phyloP scores from a whole-genome alignment of 2,329 filamentous ascomycete genomes.

The Scortechinia acanthostroma region DNA sequence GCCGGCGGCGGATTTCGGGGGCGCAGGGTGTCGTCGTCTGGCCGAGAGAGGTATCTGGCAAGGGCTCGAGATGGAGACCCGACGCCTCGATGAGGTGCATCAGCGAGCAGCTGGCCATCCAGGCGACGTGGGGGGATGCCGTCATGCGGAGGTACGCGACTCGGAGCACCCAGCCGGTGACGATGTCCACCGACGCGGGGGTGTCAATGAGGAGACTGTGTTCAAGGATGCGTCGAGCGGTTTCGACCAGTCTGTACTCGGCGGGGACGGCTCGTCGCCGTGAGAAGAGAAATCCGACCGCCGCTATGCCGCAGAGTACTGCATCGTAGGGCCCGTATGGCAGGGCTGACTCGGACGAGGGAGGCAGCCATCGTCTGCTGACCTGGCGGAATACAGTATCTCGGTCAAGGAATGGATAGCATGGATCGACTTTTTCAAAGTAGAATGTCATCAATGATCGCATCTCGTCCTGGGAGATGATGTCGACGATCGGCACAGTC shows the following conservation, averaged over 20 bases:
- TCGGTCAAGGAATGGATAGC: slow-evolving; percentile 26
- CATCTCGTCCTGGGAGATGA: slow-evolving; percentile 31
- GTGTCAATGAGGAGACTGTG: slow-evolving; percentile 16
- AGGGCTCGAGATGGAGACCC: slow-evolving; percentile 31
- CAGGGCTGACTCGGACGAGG: slow-evolving; percentile 5
- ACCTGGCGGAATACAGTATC: slow-evolving; percentile 8
- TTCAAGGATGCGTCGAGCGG: slow-evolving; percentile 35
- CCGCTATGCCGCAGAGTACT: slow-evolving; percentile 32
- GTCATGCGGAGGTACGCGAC: slow-evolving; percentile 43
- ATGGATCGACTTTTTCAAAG: slow-evolving; percentile 31
- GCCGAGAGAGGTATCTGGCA: slow-evolving; percentile 13
- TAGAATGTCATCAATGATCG: slow-evolving; percentile 24
- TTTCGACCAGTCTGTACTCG: slow-evolving; percentile 36
- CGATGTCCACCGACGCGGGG: slow-evolving; percentile 22
- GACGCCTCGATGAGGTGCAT: slow-evolving; percentile 52
- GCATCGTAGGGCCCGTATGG: too few species aligned
- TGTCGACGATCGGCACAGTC: slow-evolving; percentile 21
- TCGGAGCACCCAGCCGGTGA: slow-evolving; percentile 43
- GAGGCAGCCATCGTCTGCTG: slow-evolving; percentile 15
- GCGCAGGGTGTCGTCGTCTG: slow-evolving; percentile 14
- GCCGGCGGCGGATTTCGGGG: slow-evolving; percentile 27
- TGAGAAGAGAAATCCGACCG: slow-evolving; percentile 31
- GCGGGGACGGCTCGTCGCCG: slow-evolving; percentile 5
- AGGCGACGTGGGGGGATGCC: slow-evolving; percentile 40
- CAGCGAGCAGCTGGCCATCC: slow-evolving; percentile 47